A percentile compares a stretch with the other conserved stretches of the same genome.
These are phyloP conservation scores for Acer yangbiense DNA, from an alignment of 345 rosid species.

Conservation along the genomic window DNA sequence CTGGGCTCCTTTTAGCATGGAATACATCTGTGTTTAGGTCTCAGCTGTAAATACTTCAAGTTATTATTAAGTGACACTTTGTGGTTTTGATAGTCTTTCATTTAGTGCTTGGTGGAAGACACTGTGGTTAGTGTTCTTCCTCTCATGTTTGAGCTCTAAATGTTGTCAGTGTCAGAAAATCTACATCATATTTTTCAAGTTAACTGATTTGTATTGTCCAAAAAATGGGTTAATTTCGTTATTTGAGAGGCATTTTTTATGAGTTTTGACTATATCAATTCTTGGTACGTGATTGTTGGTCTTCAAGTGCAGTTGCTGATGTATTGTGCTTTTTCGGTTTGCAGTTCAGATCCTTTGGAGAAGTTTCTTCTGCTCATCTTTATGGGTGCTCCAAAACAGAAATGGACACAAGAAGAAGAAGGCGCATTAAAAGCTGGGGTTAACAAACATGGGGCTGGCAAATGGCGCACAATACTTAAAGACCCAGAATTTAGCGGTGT, in stretches of 20 bases:
- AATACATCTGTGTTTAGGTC: background rate
- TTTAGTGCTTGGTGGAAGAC: background rate
- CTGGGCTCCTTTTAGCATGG: background rate
- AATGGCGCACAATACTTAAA: conserved; percentile 97
- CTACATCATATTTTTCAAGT: background rate
- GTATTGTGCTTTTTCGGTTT: background rate
- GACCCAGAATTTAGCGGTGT: conserved; percentile 92
- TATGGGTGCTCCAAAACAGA: conserved; percentile 99
- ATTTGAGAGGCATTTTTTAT: background rate
- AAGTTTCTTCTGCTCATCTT: conserved; percentile 16
- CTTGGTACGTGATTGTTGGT: background rate
- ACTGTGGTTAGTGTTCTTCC: background rate
- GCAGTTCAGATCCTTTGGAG: conserved; percentile 22
- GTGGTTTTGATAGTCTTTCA: background rate
- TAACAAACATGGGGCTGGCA: conserved; percentile 92
- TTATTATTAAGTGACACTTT: background rate
- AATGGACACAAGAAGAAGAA: conserved; percentile 99
- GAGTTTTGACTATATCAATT: conserved; percentile 10
- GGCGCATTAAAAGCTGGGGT: conserved; percentile 94
- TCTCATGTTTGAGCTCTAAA: background rate
- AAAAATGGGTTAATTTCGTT: no score
- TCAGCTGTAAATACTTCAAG: background rate
- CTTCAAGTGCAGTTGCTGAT: conserved; percentile 4
- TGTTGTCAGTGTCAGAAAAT: background rate
- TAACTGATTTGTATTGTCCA: background rate